phyloP scores from a whole-genome alignment of 2,329 filamentous ascomycete species.

The Paracoccidioides lutzii region DNA sequence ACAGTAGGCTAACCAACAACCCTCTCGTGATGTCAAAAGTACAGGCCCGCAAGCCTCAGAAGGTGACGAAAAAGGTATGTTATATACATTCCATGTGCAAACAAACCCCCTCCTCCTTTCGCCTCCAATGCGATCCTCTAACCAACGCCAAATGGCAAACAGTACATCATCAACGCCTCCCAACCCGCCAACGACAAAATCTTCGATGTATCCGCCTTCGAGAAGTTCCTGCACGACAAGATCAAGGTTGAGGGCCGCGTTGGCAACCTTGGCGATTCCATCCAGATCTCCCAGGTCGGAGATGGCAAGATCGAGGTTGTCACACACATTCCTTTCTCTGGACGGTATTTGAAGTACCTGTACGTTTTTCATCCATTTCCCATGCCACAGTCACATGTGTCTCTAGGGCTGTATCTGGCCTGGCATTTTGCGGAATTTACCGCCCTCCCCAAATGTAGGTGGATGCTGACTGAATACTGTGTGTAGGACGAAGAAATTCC shows the following conservation, averaged over 20 bases:
- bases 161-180: slow-evolving; percentile 99
- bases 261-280: slow-evolving; percentile 90
- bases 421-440: too few species aligned
- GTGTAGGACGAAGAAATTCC: slow-evolving; percentile 96
- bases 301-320: slow-evolving; percentile 98
- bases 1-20: slow-evolving; percentile 84
- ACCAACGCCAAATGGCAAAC: slow-evolving; percentile 5
- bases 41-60: slow-evolving; percentile 36
- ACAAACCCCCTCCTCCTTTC: slow-evolving; percentile 5
- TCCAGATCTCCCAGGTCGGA: slow-evolving; percentile 78
- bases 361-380: slow-evolving; percentile 37
- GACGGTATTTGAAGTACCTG: slow-evolving; percentile 99
- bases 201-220: slow-evolving; percentile 96
- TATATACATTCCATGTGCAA: slow-evolving; percentile 8
- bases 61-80: slow-evolving; percentile 37
- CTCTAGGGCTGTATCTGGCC: too few species aligned
- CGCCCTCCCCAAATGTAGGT: too few species aligned
- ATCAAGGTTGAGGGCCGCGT: slow-evolving; percentile 99
- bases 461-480: background rate
- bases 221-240: slow-evolving; percentile 99
- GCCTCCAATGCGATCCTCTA: background rate
- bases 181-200: slow-evolving; percentile 99
- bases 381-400: background rate
- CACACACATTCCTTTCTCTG: slow-evolving; percentile 94
- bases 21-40: slow-evolving; percentile 27